A percentile compares a stretch with the other conserved stretches of the same genome.
Evolutionary conservation across 306 rosid species (phyloP).

Genomic region (Rosa rugosa): DNA sequence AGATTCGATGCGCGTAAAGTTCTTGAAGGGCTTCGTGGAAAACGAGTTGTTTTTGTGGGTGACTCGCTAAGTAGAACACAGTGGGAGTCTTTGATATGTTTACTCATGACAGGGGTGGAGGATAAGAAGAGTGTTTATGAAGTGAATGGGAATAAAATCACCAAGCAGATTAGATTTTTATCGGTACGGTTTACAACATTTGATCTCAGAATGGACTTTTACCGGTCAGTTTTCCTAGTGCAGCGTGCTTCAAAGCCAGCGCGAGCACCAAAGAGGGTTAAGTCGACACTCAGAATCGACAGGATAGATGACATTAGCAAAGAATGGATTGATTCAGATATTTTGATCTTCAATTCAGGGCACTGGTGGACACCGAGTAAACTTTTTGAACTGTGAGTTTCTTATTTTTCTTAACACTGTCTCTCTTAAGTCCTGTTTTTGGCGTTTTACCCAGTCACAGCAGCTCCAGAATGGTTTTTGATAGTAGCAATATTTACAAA

Average conservation of each 20-base stretch:
- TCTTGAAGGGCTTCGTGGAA: slow-evolving; percentile 73
- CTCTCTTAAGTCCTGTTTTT: background rate
- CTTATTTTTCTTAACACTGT: slow-evolving; percentile 18
- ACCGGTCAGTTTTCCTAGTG: slow-evolving; percentile 78
- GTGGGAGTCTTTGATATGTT: slow-evolving; percentile 88
- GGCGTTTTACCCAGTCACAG: background rate
- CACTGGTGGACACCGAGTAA: slow-evolving; percentile 90
- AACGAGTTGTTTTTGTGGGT: slow-evolving; percentile 79
- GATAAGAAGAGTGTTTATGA: slow-evolving; percentile 74
- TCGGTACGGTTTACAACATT: slow-evolving; percentile 56
- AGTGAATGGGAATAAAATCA: slow-evolving; percentile 68
- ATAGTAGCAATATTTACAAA: background rate
- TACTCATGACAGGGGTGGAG: slow-evolving; percentile 83
- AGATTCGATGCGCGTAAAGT: slow-evolving; percentile 49
- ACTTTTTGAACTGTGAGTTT: slow-evolving; percentile 76
- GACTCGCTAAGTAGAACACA: slow-evolving; percentile 94
- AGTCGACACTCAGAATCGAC: slow-evolving; percentile 64
- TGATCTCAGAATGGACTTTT: slow-evolving; percentile 70
- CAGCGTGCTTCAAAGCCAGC: slow-evolving; percentile 51
- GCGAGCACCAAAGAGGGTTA: slow-evolving; percentile 70
- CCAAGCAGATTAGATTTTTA: slow-evolving; percentile 61
- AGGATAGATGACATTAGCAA: slow-evolving; percentile 67
- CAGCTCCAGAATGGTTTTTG: background rate
- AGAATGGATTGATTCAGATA: slow-evolving; percentile 85
- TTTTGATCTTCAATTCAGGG: slow-evolving; percentile 82